Conservation (phyloP, 2,329 filamentous ascomycete species). For the Fusarium pseudonygamai region DNA sequence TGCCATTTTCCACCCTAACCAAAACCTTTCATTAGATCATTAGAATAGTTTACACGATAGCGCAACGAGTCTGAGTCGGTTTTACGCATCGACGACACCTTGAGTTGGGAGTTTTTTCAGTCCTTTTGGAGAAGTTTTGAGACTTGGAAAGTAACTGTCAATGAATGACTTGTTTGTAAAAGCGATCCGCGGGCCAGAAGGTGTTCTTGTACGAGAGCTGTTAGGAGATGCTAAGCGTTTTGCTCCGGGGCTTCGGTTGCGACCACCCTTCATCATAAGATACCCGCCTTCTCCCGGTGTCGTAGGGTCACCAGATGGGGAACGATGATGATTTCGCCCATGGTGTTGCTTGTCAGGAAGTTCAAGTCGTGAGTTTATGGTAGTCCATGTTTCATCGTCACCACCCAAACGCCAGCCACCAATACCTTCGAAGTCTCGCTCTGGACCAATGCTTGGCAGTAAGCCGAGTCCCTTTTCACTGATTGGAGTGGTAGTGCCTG, state of each 20-base stretch:
- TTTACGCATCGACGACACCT: conserved; percentile 33
- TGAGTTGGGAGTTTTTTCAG: conserved; percentile 43
- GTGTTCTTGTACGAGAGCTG: conserved; percentile 59
- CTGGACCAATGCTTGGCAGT: conserved; percentile 59
- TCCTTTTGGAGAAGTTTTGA: conserved; percentile 46
- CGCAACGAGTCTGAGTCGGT: not conserved
- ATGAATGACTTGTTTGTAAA: conserved; percentile 42
- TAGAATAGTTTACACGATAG: conserved; percentile 24
- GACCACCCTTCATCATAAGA: conserved; percentile 56
- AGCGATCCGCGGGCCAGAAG: conserved; percentile 52
- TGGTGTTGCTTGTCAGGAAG: conserved; percentile 55
- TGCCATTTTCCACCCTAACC: not conserved
- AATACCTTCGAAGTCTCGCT: conserved; percentile 67
- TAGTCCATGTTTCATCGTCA: conserved; percentile 60
- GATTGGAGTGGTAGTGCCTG: conserved; percentile 47
- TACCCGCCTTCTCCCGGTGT: conserved; percentile 54
- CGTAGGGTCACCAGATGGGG: conserved; percentile 52
- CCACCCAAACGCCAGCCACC: conserved; percentile 64
- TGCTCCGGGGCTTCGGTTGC: conserved; percentile 49
- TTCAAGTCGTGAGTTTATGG: conserved; percentile 62
- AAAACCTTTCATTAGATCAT: conserved; percentile 31
- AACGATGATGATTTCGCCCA: conserved; percentile 54
- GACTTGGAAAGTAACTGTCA: conserved; percentile 56
- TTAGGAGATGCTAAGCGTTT: conserved; percentile 52
- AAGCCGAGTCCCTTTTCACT: conserved; percentile 53